Conservation (phyloP, 2,329 filamentous ascomycete species). For the Aspergillus sp. region DNA sequence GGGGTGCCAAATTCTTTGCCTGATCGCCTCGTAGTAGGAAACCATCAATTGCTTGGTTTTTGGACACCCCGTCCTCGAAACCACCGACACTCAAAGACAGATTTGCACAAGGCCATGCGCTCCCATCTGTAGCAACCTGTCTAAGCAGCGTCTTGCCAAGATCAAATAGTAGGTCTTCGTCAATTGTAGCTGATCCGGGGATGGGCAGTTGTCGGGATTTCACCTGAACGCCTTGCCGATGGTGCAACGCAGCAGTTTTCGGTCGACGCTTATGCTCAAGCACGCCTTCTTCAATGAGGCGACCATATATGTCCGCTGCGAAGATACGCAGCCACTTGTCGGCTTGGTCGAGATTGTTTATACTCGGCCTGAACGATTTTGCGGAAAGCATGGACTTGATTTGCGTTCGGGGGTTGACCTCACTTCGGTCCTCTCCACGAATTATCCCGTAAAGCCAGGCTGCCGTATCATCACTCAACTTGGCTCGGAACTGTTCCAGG, state of each 20-base stretch:
- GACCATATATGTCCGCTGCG: constrained; percentile 82
- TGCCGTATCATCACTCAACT: constrained; percentile 80
- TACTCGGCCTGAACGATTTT: constrained; percentile 86
- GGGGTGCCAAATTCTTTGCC: constrained; percentile 47
- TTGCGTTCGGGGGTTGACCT: constrained; percentile 86
- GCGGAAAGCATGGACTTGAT: constrained; percentile 98
- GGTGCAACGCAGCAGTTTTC: constrained; percentile 80
- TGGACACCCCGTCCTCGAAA: constrained; percentile 82
- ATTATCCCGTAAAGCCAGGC: constrained; percentile 82
- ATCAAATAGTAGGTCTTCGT: constrained; percentile 70
- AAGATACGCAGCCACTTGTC: constrained; percentile 88
- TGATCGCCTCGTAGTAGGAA: constrained; percentile 73
- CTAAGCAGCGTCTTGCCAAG: constrained; percentile 73
- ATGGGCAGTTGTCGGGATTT: constrained; percentile 76
- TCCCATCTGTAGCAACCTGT: constrained; percentile 75
- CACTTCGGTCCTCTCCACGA: constrained; percentile 79
- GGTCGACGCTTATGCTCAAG: constrained; percentile 84
- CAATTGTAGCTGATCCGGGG: constrained; percentile 70
- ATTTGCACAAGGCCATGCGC: constrained; percentile 88
- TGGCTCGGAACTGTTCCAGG: constrained; percentile 72
- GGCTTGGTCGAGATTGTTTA: constrained; percentile 75
- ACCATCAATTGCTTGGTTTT: constrained; percentile 80
- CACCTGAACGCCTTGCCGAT: constrained; percentile 71
- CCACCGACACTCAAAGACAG: constrained; percentile 85
- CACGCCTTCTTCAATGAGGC: constrained; percentile 86